phyloP scores from a whole-genome alignment of 2,329 filamentous ascomycete species.

The Cadophora malorum region DNA sequence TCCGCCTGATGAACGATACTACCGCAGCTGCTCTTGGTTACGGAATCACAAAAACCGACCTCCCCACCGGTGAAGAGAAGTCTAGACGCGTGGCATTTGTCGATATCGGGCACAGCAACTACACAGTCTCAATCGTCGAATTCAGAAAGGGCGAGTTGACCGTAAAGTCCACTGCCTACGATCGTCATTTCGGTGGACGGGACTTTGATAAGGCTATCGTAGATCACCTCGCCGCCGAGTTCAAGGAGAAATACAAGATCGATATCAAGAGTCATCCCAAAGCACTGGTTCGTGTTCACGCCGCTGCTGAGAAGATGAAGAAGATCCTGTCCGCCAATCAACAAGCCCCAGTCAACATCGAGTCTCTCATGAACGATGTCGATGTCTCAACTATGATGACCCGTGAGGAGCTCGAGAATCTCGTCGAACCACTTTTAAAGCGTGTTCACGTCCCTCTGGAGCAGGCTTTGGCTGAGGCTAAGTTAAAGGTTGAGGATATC shows the following conservation, averaged over 20 bases:
- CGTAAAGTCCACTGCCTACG: constrained; percentile 90
- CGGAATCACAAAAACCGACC: constrained; percentile 96
- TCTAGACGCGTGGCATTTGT: constrained; percentile 89
- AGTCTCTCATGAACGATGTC: constrained; percentile 97
- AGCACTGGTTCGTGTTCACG: constrained; percentile 83
- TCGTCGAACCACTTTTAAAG: constrained; percentile 83
- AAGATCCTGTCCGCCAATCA: constrained; percentile 97
- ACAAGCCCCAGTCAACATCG: constrained; percentile 90
- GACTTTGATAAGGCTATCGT: constrained; percentile 96
- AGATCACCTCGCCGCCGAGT: constrained; percentile 93
- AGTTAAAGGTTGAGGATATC: constrained; percentile 89
- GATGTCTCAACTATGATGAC: constrained; percentile 90
- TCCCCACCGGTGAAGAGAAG: constrained; percentile 87
- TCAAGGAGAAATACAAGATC: constrained; percentile 97
- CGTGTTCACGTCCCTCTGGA: constrained; percentile 78
- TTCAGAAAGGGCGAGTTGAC: constrained; percentile 96
- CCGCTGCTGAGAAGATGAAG: constrained; percentile 96
- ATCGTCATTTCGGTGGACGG: constrained; percentile 95
- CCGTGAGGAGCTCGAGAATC: constrained; percentile 90
- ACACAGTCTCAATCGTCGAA: constrained; percentile 92
- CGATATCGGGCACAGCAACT: constrained; percentile 96
- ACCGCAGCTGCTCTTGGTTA: constrained; percentile 95
- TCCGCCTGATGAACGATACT: constrained; percentile 97
- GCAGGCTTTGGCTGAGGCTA: constrained; percentile 92
- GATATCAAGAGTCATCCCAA: constrained; percentile 92